phyloP scores from a whole-genome alignment of 2,329 filamentous ascomycete genomes.

The Colletotrichum orchidophilum region DNA sequence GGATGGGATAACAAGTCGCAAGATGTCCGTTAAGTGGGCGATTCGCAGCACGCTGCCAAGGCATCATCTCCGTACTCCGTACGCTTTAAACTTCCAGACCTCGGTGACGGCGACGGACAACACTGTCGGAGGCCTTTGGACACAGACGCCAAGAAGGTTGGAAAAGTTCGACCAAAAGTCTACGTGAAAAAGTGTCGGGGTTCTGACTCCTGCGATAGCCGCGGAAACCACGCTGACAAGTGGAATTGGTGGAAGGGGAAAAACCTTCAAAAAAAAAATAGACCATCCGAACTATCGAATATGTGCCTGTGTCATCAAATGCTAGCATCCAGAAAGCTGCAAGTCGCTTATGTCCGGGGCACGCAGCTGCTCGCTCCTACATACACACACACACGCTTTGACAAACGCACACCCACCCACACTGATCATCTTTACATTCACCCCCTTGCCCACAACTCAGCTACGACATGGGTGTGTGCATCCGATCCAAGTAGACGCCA shows the following conservation, averaged over 20 bases:
- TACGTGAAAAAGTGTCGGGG: neutral
- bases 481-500: conserved; percentile 25
- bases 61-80: neutral
- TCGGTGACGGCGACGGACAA: conserved; percentile 7
- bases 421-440: conserved; percentile 3
- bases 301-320: conserved; percentile 22
- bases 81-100: conserved; percentile 1
- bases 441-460: neutral
- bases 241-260: neutral
- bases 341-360: conserved; percentile 9
- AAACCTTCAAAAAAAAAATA: neutral
- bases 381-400: conserved; percentile 2
- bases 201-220: conserved; percentile 13
- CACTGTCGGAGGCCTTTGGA: neutral
- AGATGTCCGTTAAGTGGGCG: conserved; percentile 2
- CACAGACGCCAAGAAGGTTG: conserved; percentile 7
- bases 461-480: neutral
- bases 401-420: conserved; percentile 9
- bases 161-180: conserved; percentile 27
- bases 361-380: neutral
- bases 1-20: conserved; percentile 12
- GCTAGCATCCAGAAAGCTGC: conserved; percentile 19
- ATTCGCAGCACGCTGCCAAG: neutral
- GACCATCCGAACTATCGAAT: conserved; percentile 25
- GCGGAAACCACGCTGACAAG: conserved; percentile 6